Conservation (phyloP, 495 filamentous ascomycete species). For the Xylaria nigripes region DNA sequence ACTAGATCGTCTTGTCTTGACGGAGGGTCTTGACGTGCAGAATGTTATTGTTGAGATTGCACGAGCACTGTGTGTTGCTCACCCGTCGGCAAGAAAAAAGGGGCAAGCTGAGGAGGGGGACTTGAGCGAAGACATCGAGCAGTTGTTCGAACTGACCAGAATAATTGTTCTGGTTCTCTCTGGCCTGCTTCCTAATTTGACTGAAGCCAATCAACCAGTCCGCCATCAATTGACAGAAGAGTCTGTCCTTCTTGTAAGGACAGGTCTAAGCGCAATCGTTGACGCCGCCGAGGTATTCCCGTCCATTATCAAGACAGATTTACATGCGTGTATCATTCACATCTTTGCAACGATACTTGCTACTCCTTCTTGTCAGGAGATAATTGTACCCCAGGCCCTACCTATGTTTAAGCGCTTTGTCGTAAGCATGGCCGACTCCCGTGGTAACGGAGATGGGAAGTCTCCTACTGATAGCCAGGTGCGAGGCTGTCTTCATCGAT, state of each 20-base stretch:
- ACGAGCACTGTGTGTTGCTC: conserved; percentile 75
- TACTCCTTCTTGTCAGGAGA: conserved; percentile 74
- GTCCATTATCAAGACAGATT: conserved; percentile 88
- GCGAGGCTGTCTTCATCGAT: conserved; percentile 66
- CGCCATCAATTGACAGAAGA: conserved; percentile 74
- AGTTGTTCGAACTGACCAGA: conserved; percentile 91
- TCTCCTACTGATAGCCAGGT: conserved; percentile 43
- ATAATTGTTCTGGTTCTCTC: conserved; percentile 91
- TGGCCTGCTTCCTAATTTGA: conserved; percentile 76
- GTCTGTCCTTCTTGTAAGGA: conserved; percentile 67
- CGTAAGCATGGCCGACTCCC: conserved; percentile 52
- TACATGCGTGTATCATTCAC: conserved; percentile 94
- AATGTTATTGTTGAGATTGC: conserved; percentile 88
- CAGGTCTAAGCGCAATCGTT: conserved; percentile 77
- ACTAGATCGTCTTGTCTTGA: conserved; percentile 85
- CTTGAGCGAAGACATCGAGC: conserved; percentile 92
- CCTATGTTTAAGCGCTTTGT: conserved; percentile 91
- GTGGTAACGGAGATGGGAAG: conserved; percentile 24
- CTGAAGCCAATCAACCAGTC: conserved; percentile 61
- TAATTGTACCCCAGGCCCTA: conserved; percentile 82
- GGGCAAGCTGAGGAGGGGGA: conserved; percentile 59
- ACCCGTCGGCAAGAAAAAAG: conserved; percentile 74
- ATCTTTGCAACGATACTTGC: conserved; percentile 91
- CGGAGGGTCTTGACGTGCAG: conserved; percentile 83
- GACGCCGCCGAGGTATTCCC: conserved; percentile 94